Base-by-base conservation (phyloP, 441 rosid species). In the Capsella rubella region DNA sequence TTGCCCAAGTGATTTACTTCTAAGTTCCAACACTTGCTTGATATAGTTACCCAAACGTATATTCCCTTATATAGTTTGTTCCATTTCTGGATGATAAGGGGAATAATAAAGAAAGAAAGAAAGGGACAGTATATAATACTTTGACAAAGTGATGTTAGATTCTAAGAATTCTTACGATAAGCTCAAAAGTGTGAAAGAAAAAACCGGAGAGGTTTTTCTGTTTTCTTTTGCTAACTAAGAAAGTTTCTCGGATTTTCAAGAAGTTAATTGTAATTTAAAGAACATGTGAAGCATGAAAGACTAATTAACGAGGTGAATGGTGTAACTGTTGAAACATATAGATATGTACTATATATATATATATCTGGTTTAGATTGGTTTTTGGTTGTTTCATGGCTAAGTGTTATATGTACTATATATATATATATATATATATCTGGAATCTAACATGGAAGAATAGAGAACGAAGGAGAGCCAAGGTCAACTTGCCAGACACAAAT, bases 401-500 rank as follows among this genome's bases (percentile, higher is more conserved):
- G 21, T 14, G 13, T 35, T 11, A 5, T 6, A 27, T 49, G 31
- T 29, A 29, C 5, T 29, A 29, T 37, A 3, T 55, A 29, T 31
- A 15, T 59, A 59, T 59, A 1, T 29, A 29, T 37, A 3, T 55
- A 29, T 31, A 15, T 59, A 59, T 59, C 31, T 59, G 5, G 37
- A 76, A 54, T 37, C 75, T 69, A 52, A 63, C 75, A 76, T 62
- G 58, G 70, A 62, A 29, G 21, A 71, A 71, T 27, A 70, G 40
- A 76, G 76, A 76, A 64, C 72, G n/a, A 76, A 57, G 45, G 7
- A 70, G 80, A 71, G 72, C 67, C 67, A 70, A 70, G 37, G 72
- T 57, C 62, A 77, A 71, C 76, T 77, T 77, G 80, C 80, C 76
- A 15, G 57, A 15, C 67, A 77, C 56, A 71, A 70, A 71, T 57